Conservation (phyloP, 805 yeast species). For the Metschnikowia kunwiensis region DNA sequence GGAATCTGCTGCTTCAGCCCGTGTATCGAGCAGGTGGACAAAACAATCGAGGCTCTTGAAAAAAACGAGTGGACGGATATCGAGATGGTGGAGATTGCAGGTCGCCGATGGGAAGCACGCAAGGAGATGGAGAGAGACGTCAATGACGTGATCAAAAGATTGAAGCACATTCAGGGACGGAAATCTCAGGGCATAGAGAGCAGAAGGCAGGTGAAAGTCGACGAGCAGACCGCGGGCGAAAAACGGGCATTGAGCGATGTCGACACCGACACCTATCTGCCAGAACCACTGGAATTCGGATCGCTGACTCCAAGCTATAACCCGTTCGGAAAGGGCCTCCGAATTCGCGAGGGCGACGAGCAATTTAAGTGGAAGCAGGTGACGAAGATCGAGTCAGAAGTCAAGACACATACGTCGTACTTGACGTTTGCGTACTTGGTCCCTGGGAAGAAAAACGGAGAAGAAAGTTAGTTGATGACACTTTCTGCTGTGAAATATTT, state of each 20-base stretch:
- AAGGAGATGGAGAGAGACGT: constrained; percentile 81
- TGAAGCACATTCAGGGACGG: constrained; percentile 75
- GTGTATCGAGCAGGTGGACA: constrained; percentile 93
- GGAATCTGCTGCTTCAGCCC: constrained; percentile 95
- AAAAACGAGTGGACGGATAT: constrained; percentile 77
- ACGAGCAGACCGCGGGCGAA: constrained; percentile 3
- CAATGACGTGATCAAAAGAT: constrained; percentile 71
- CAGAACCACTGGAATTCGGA: constrained; percentile 6
- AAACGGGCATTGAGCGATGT: constrained; percentile 21
- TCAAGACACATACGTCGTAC: constrained; percentile 92
- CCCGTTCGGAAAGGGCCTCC: constrained; percentile 88
- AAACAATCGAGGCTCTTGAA: constrained; percentile 73
- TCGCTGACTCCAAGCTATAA: constrained; percentile 43
- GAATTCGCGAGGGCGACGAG: constrained; percentile 85
- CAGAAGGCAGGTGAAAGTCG: constrained; percentile 37
- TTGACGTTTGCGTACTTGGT: constrained; percentile 76
- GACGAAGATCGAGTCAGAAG: constrained; percentile 78
- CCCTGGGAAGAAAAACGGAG: constrained; percentile 7
- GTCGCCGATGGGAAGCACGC: constrained; percentile 84
- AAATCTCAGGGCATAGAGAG: constrained; percentile 61
- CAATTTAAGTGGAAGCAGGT: constrained; percentile 78
- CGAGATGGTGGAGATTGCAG: constrained; percentile 89
- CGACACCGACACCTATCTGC: constrained; percentile 11
- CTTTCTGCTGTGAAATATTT: no score
- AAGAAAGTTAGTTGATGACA: background rate